Conservation (phyloP, 345 rosid species). For the Aquilaria malaccensis region DNA sequence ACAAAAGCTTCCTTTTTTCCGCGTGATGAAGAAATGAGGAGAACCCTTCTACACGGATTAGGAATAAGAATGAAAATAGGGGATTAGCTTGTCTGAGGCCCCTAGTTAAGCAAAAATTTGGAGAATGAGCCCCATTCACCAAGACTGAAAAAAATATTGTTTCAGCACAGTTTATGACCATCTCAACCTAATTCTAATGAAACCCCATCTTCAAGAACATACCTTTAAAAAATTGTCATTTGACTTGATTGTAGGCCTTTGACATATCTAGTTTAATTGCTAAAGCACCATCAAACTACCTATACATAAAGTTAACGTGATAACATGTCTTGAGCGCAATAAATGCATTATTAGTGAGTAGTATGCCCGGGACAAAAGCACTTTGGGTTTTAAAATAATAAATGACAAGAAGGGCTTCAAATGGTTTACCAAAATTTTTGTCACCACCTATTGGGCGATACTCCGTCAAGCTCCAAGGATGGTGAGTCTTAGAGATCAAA, state of each 20-base stretch:
- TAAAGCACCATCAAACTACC: not conserved
- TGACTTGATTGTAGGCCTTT: not conserved
- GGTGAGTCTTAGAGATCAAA: not conserved
- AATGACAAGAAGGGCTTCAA: too few species aligned
- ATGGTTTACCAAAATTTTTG: too few species aligned
- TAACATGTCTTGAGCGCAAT: not conserved
- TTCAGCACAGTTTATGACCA: not conserved
- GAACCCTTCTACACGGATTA: not conserved
- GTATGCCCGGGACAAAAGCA: not conserved
- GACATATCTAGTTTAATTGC: not conserved
- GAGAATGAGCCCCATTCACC: not conserved
- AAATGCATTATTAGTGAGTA: not conserved
- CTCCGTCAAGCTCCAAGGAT: not conserved
- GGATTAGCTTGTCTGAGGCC: not conserved
- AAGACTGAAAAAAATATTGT: not conserved
- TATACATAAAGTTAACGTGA: not conserved
- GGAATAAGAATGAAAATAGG: not conserved
- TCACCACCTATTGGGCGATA: not conserved
- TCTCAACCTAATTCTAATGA: not conserved
- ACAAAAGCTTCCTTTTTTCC: too few species aligned
- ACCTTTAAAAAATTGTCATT: not conserved
- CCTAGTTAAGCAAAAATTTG: not conserved
- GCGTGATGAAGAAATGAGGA: not conserved
- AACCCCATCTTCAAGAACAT: not conserved
- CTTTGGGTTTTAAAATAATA: not conserved